These are phyloP conservation scores for Metschnikowia lochheadii DNA, from an alignment of 805 yeast genomes.

Conservation along the genomic window DNA sequence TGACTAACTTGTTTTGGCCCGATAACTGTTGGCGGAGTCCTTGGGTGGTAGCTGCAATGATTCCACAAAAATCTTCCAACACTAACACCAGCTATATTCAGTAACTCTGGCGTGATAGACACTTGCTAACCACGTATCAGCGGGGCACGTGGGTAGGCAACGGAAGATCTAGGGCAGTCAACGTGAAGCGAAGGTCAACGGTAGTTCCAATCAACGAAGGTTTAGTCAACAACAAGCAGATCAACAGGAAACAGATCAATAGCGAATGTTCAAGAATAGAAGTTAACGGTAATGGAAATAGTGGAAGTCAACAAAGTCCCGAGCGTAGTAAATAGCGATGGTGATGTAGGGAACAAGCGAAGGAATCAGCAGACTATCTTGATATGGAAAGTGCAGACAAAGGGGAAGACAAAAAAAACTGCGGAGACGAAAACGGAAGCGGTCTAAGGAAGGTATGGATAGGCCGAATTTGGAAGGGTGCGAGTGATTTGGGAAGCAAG, in stretches of 20 bases:
- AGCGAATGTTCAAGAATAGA: no score
- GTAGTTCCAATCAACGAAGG: no score
- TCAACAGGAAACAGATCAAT: no score
- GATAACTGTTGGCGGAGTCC: no score
- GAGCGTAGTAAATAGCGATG: no score
- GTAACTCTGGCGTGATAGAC: neutral
- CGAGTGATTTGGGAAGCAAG: constrained; percentile 3
- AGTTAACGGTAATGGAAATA: no score
- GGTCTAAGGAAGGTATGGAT: neutral
- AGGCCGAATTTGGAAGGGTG: constrained; percentile 1
- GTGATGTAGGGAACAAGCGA: neutral
- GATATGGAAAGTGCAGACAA: neutral
- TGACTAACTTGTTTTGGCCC: no score
- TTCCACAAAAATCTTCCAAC: neutral
- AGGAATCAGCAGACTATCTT: neutral
- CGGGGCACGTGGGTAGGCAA: neutral
- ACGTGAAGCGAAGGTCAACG: no score
- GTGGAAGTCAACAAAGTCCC: no score
- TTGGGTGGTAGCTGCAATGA: neutral
- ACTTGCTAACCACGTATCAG: neutral
- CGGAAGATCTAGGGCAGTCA: no score
- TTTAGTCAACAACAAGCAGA: no score
- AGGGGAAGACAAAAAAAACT: neutral
- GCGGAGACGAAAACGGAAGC: neutral
- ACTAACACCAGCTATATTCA: no score